Percentiles rank a stretch among this genome's conserved stretches.
These are phyloP conservation scores for Echium plantagineum DNA, from an alignment of 257 asterid species.

Conservation along the genomic window DNA sequence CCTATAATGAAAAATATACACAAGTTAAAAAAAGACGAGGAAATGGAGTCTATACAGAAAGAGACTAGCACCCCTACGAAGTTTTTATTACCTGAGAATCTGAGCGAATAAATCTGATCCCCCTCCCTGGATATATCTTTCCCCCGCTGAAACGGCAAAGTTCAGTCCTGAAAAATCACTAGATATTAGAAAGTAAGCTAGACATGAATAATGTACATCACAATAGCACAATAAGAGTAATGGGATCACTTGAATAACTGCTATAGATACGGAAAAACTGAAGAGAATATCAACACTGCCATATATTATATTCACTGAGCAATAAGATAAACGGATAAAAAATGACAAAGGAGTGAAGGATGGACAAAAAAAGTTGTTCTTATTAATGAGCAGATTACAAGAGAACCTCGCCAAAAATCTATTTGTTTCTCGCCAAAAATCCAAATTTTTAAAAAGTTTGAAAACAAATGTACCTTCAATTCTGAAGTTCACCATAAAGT, in stretches of 20 bases:
- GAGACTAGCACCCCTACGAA: not conserved
- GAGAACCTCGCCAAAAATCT: too few relatives aligned
- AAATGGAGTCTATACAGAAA: too few relatives aligned
- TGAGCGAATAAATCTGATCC: slow-evolving; percentile 41
- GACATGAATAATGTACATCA: not conserved
- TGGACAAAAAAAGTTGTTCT: not conserved
- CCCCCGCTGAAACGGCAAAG: slow-evolving; percentile 50
- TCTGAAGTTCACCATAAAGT: too few relatives aligned
- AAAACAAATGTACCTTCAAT: too few relatives aligned
- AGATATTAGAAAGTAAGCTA: not conserved
- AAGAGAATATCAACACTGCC: too few relatives aligned
- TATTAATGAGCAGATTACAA: too few relatives aligned
- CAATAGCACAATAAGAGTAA: not conserved
- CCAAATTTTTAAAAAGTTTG: too few relatives aligned
- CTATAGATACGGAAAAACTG: too few relatives aligned
- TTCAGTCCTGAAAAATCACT: slow-evolving; percentile 27
- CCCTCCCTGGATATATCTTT: slow-evolving; percentile 48
- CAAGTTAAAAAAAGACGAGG: not conserved
- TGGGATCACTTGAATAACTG: not conserved
- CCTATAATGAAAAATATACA: slow-evolving; percentile 14
- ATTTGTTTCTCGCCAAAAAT: too few relatives aligned
- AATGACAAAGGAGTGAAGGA: not conserved
- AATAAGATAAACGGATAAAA: not conserved
- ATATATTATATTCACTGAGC: too few relatives aligned
- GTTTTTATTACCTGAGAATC: slow-evolving; percentile 37